Conservation (phyloP, 441 rosid genomes). For the Raphanus hybrid region DNA sequence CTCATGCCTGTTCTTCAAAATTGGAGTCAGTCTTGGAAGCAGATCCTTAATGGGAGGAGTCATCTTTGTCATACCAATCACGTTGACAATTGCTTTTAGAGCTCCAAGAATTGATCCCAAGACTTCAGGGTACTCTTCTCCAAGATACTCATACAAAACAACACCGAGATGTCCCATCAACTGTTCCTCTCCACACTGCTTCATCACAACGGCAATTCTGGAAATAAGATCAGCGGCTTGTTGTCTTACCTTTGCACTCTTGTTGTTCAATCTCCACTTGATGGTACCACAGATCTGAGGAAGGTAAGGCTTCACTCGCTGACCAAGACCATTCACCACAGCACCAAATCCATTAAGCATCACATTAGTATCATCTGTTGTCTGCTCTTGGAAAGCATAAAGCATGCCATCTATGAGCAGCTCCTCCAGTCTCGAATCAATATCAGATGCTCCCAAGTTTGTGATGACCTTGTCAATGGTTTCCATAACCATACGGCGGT, state of each 20-base stretch:
- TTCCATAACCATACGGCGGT: constrained; percentile 97
- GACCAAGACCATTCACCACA: constrained; percentile 94
- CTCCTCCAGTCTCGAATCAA: constrained; percentile 93
- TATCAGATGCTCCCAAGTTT: constrained; percentile 93
- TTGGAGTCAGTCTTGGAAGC: constrained; percentile 97
- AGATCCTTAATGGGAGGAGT: constrained; percentile 99
- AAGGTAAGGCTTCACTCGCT: constrained; percentile 95
- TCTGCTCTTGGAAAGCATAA: constrained; percentile 98
- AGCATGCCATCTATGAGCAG: constrained; percentile 96
- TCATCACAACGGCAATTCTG: constrained; percentile 97
- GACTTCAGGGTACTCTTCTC: constrained; percentile 99
- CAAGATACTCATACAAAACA: constrained; percentile 92
- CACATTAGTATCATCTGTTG: constrained; percentile 96
- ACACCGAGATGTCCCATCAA: constrained; percentile 99
- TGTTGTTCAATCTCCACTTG: constrained; percentile 98
- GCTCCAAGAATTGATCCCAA: constrained; percentile 99
- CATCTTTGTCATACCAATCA: constrained; percentile 99
- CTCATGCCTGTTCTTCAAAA: constrained; percentile 98
- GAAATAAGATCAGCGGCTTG: constrained; percentile 99
- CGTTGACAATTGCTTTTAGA: constrained; percentile 93
- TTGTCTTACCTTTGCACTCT: constrained; percentile 97
- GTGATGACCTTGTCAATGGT: constrained; percentile 95
- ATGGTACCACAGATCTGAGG: constrained; percentile 99
- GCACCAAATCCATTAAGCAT: constrained; percentile 99
- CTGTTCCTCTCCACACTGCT: constrained; percentile 97